Evolutionary conservation across 768 basidiomycete species (phyloP), one percentile per base, ranked within the genome.

Genomic region (Crassisporium funariophilum): DNA sequence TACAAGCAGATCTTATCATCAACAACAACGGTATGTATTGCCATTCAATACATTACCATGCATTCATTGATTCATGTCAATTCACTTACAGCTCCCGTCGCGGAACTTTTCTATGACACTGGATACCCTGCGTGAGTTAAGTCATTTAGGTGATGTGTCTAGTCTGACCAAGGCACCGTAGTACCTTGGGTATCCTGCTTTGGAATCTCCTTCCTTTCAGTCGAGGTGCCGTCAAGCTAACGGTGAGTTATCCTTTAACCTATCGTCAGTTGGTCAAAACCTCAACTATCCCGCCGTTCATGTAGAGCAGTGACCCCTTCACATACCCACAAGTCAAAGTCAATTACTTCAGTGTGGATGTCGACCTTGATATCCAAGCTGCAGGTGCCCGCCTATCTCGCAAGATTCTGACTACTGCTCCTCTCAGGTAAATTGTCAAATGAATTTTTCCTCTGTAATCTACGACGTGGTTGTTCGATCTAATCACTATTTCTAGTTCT

Each of bases 171-270:
- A n/a, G n/a, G n/a, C n/a, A n/a, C n/a, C n/a, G n/a, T 44, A 77
- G 75, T 39, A 68, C 62, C 7, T 47, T 80, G 12, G 79, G 79
- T 2, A 71, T 81, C 40, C 65, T 70, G 46, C 68, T 73, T 62
- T 82, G 81, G 79, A 71, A 72, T 43, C 68, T 82, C 13, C 68
- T 82, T 4, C 79, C 79, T 1, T 81, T 81, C 64, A 75, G 75
- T 59, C 63, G 79, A 19, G 81, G 81, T 5, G 70, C 56, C n/a
- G 74, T 81, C 21, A 65, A 64, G 39, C 74, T 80, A 53, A 72
- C 62, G 5, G 77, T 78, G 33, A 34, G 46, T 48, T 15, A 17
- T 16, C 31, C 24, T 48, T 7, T 17, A 17, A 47, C 20, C 20
- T 1, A n/a, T 29, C n/a, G 6, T 11, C 29, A 12, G 3, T 25